Percentiles rank a stretch among this genome's conserved stretches.
Evolutionary conservation across 2,329 filamentous ascomycete genomes (phyloP).

Genomic region (Alternaria viburni): DNA sequence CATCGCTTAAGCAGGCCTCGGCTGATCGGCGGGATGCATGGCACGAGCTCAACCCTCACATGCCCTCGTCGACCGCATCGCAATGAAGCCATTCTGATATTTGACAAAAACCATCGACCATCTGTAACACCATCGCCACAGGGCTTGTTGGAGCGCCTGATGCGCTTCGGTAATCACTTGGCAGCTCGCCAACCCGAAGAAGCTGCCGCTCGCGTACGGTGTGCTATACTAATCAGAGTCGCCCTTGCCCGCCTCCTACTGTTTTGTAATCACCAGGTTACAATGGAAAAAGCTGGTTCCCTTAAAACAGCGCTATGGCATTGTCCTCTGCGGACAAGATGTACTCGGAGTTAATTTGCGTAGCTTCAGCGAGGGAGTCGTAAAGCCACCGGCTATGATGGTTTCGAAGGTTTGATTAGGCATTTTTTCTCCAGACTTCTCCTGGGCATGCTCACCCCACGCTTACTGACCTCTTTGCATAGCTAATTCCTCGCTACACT

Average conservation of each 20-base stretch:
- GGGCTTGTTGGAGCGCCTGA: neutral
- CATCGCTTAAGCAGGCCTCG: neutral
- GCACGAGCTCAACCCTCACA: neutral
- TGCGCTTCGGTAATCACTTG: neutral
- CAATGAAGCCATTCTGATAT: neutral
- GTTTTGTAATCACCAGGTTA: conserved; percentile 39
- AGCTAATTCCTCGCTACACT: conserved; percentile 3
- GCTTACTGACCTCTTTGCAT: neutral
- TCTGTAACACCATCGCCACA: neutral
- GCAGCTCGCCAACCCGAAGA: neutral
- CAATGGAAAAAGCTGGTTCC: neutral
- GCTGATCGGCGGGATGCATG: neutral
- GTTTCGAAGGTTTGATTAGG: neutral
- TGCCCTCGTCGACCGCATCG: neutral
- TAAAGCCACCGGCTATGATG: conserved; percentile 2
- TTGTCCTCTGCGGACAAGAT: neutral
- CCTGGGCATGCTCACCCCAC: neutral
- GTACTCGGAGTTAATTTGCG: neutral
- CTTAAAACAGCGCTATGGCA: conserved; percentile 7
- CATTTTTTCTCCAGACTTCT: neutral
- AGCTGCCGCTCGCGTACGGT: conserved; percentile 1
- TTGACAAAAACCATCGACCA: neutral
- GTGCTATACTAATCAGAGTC: conserved; percentile 20
- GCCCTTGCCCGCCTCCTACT: conserved; percentile 16
- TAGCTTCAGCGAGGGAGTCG: neutral